These are phyloP conservation scores for Lactifluus hygrophoroides DNA, from an alignment of 768 basidiomycete species.

Conservation along the genomic window DNA sequence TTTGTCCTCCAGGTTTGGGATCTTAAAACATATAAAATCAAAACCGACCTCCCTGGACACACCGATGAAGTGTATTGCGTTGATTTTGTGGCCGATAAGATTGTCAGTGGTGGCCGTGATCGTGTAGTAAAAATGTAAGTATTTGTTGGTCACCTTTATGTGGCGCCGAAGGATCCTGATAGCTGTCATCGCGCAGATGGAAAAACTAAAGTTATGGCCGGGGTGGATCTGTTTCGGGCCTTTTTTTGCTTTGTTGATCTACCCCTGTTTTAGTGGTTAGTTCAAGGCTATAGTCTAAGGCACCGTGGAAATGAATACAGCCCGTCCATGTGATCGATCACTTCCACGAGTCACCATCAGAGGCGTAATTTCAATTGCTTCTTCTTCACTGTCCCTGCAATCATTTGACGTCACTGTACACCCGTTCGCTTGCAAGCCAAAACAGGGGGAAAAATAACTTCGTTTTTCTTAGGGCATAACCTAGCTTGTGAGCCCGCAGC, in stretches of 20 bases:
- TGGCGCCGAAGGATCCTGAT: background rate
- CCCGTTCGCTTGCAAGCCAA: background rate
- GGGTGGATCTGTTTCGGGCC: background rate
- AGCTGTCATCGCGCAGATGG: conserved; percentile 4
- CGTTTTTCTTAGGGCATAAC: no score
- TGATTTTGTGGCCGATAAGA: conserved; percentile 97
- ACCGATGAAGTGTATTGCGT: conserved; percentile 98
- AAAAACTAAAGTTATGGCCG: conserved; percentile 8
- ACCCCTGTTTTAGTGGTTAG: background rate
- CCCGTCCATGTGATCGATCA: background rate
- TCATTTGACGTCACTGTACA: background rate
- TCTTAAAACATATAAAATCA: conserved; percentile 91
- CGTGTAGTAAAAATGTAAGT: conserved; percentile 87
- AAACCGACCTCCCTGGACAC: conserved; percentile 90
- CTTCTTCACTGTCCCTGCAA: background rate
- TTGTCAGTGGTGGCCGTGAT: conserved; percentile 96
- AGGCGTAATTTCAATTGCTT: no score
- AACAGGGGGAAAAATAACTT: no score
- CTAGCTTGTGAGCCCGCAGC: no score
- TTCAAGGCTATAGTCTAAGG: background rate
- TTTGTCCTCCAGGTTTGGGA: conserved; percentile 78
- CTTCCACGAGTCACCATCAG: background rate
- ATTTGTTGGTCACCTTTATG: background rate
- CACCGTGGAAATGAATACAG: background rate
- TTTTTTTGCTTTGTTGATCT: background rate